Evolutionary conservation across 2,329 filamentous ascomycete genomes (phyloP).

Genomic region (Calycina marina): DNA sequence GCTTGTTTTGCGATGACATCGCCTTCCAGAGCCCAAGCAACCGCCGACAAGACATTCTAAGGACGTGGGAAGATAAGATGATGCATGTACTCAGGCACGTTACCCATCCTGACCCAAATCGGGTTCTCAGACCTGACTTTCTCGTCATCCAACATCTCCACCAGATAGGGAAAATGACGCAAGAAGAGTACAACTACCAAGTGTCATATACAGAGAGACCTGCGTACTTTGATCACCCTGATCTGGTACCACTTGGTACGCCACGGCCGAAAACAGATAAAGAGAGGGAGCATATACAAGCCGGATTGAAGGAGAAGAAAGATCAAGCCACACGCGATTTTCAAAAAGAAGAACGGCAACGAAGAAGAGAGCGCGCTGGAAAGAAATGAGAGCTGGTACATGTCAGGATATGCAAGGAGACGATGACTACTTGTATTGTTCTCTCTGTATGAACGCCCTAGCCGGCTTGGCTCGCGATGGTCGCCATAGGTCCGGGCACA

Average conservation of each 20-base stretch:
- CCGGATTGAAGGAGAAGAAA: not conserved
- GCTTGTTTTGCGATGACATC: too few species aligned
- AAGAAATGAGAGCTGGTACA: not conserved
- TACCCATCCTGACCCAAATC: too few species aligned
- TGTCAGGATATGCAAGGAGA: too few species aligned
- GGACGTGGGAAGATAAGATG: too few species aligned
- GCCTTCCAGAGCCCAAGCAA: too few species aligned
- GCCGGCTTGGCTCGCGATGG: too few species aligned
- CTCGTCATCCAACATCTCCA: conserved; percentile 26
- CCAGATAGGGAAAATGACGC: conserved; percentile 7
- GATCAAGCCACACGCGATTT: too few species aligned
- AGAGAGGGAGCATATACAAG: not conserved
- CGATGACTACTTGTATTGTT: too few species aligned
- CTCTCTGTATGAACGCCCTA: too few species aligned
- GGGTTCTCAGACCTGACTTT: conserved; percentile 27
- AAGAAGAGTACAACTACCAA: not conserved
- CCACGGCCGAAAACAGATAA: not conserved
- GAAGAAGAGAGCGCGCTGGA: not conserved
- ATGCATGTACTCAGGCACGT: too few species aligned
- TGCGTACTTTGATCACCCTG: not conserved
- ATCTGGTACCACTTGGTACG: not conserved
- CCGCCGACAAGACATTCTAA: too few species aligned
- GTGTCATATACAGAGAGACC: not conserved
- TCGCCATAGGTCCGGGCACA: too few species aligned
- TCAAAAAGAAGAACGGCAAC: not conserved